Evolutionary conservation across 441 rosid species (phyloP).

Genomic region (Hura crepitans): DNA sequence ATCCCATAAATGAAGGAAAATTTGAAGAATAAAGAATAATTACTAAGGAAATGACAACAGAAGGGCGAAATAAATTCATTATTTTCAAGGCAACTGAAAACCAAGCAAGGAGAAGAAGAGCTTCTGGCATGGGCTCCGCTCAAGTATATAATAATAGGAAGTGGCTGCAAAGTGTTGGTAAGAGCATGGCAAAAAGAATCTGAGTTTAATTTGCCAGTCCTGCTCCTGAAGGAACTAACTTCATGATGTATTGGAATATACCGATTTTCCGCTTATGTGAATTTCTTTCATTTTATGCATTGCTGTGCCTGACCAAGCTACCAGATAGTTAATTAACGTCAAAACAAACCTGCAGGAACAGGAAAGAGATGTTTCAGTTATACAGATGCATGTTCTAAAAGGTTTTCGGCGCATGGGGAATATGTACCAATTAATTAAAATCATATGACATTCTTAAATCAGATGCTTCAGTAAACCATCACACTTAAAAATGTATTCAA

Average conservation of each 20-base stretch:
- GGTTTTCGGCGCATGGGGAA: constrained; percentile 20
- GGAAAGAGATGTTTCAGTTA: constrained; percentile 82
- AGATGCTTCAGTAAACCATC: constrained; percentile 18
- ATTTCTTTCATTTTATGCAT: too few species aligned
- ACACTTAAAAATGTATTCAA: constrained; percentile 21
- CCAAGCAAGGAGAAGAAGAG: too few species aligned
- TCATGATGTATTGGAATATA: too few species aligned
- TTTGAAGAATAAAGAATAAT: not conserved
- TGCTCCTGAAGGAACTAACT: too few species aligned
- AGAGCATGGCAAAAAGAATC: not conserved
- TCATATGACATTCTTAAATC: constrained; percentile 8
- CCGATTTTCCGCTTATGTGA: too few species aligned
- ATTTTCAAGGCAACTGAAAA: not conserved
- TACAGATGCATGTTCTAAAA: constrained; percentile 40
- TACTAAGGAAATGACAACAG: not conserved
- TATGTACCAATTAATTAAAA: constrained; percentile 5
- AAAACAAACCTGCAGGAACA: constrained; percentile 95
- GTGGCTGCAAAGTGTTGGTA: too few species aligned
- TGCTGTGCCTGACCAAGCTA: too few species aligned
- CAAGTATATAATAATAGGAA: too few species aligned
- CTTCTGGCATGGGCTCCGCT: too few species aligned
- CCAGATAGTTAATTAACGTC: too few species aligned
- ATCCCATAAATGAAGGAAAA: not conserved
- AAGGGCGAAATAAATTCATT: not conserved
- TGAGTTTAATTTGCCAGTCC: too few species aligned